These are phyloP conservation scores for Cladorrhinum sp. DNA, from an alignment of 2,329 filamentous ascomycete species.

Conservation along the genomic window DNA sequence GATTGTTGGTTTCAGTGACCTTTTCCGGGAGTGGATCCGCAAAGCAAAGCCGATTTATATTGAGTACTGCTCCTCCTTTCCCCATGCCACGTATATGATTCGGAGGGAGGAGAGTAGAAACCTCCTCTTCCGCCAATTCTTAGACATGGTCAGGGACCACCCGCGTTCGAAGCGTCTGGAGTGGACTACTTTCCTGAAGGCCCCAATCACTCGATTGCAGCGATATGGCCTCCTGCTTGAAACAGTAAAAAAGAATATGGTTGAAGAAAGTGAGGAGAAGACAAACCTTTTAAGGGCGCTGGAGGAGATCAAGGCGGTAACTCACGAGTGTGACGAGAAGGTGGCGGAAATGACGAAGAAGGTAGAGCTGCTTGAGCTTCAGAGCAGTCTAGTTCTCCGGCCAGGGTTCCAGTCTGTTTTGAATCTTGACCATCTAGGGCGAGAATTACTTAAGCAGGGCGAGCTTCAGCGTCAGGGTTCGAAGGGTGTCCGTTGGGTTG, in stretches of 20 bases:
- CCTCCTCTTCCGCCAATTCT: constrained; percentile 78
- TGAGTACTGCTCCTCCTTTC: constrained; percentile 86
- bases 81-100: constrained; percentile 77
- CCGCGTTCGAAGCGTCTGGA: constrained; percentile 78
- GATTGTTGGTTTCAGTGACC: constrained; percentile 90
- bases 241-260: constrained; percentile 81
- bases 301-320: constrained; percentile 86
- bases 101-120: constrained; percentile 83
- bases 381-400: constrained; percentile 77
- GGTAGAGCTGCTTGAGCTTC: constrained; percentile 81
- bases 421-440: constrained; percentile 89
- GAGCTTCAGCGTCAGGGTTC: constrained; percentile 86
- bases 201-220: constrained; percentile 88
- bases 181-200: constrained; percentile 93
- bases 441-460: constrained; percentile 83
- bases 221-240: constrained; percentile 80
- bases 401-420: constrained; percentile 86
- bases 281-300: constrained; percentile 78
- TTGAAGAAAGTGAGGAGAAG: constrained; percentile 85
- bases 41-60: constrained; percentile 88
- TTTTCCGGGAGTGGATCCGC: constrained; percentile 97
- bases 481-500: constrained; percentile 88
- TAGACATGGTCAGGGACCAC: constrained; percentile 76
- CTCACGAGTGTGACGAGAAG: constrained; percentile 84
- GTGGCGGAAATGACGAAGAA: constrained; percentile 91